A percentile compares a stretch with the other conserved stretches of the same genome.
These are phyloP conservation scores for Alternaria arborescens DNA, from an alignment of 2,329 filamentous ascomycete species.

Conservation along the genomic window DNA sequence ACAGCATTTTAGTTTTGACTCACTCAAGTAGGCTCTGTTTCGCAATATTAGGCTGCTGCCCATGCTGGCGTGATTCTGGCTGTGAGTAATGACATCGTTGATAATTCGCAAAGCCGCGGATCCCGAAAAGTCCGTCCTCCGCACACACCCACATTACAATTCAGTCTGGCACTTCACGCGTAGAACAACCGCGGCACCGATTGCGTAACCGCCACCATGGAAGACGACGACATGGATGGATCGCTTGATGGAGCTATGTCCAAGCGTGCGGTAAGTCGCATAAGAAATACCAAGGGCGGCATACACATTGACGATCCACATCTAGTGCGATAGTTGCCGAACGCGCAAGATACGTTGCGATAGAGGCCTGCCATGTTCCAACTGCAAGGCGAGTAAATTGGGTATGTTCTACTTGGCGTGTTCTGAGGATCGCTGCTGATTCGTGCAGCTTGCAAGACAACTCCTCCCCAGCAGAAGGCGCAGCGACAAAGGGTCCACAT, in stretches of 20 bases:
- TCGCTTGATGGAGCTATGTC: conserved; percentile 35
- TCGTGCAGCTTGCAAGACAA: conserved; percentile 43
- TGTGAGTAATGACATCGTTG: conserved; percentile 26
- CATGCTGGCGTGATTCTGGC: neutral
- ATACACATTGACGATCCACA: conserved; percentile 11
- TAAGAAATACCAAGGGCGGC: neutral
- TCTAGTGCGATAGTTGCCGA: conserved; percentile 47
- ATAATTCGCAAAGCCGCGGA: conserved; percentile 17
- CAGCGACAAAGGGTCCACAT: conserved; percentile 48
- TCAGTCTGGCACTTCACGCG: conserved; percentile 25
- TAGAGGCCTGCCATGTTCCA: conserved; percentile 45
- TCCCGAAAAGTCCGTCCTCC: conserved; percentile 26
- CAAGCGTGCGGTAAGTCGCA: conserved; percentile 41
- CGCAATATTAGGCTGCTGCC: neutral
- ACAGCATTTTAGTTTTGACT: neutral
- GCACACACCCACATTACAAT: conserved; percentile 14
- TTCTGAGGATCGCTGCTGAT: conserved; percentile 14
- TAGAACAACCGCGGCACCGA: conserved; percentile 20
- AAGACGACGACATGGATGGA: conserved; percentile 42
- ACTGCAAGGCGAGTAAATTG: conserved; percentile 49
- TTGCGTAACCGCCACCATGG: conserved; percentile 34
- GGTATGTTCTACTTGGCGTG: conserved; percentile 29
- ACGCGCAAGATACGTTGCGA: conserved; percentile 49
- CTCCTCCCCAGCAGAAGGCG: conserved; percentile 42
- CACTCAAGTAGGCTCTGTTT: neutral